These are phyloP conservation scores for Cylindrodendrum hubeiense DNA, from an alignment of 2,329 filamentous ascomycete genomes.

Conservation along the genomic window DNA sequence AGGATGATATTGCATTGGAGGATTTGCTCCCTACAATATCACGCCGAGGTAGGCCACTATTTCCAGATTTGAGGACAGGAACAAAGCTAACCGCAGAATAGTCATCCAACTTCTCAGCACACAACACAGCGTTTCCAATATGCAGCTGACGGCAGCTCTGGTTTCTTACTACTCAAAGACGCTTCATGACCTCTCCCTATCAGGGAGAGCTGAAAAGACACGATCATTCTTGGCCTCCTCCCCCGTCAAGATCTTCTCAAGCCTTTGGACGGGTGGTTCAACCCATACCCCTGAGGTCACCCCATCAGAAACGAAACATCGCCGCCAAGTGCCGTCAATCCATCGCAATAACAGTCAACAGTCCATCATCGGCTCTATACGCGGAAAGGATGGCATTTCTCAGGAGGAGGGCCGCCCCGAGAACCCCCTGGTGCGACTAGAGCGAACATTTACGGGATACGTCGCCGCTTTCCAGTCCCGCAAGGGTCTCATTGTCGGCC, in stretches of 20 bases:
- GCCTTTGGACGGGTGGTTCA: conserved; percentile 75
- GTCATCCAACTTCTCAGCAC: conserved; percentile 79
- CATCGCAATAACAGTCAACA: conserved; percentile 61
- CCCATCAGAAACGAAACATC: conserved; percentile 51
- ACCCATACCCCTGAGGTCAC: conserved; percentile 53
- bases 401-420: conserved; percentile 67
- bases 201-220: conserved; percentile 73
- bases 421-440: conserved; percentile 78
- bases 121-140: conserved; percentile 77
- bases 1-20: conserved; percentile 78
- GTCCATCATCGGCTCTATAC: conserved; percentile 68
- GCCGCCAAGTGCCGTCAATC: conserved; percentile 56
- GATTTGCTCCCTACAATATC: conserved; percentile 82
- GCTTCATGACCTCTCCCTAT: conserved; percentile 75
- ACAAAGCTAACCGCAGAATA: conserved; percentile 55
- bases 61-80: not conserved
- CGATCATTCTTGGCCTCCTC: conserved; percentile 82
- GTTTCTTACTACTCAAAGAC: conserved; percentile 84
- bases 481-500: conserved; percentile 88
- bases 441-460: conserved; percentile 88
- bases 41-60: conserved; percentile 72
- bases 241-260: conserved; percentile 91
- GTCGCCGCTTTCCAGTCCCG: conserved; percentile 84
- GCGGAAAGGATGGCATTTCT: conserved; percentile 55
- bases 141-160: conserved; percentile 73